Base-by-base conservation (phyloP, 2,329 filamentous ascomycete genomes). In the Phaeoacremonium minimum region DNA sequence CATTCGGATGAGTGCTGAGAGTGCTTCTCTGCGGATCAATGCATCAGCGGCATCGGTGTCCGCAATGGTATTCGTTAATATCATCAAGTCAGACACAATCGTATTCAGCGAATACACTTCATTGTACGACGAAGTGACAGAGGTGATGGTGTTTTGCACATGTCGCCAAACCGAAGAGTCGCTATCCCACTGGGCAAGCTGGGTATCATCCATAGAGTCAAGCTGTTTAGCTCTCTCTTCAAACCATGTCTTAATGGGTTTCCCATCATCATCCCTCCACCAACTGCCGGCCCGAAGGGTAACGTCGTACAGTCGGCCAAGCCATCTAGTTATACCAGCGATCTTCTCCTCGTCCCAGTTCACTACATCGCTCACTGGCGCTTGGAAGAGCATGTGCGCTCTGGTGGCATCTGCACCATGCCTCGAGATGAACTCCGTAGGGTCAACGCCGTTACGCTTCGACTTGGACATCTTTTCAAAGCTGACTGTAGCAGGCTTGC, bases 381-480 rank as follows among this genome's bases (percentile, higher is more conserved):
- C 89, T 49, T 90, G 85, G 66, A 95, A 95, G 6, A 95, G 72
- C 55, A 95, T 86, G 55, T 95, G 89, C 4, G 87, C 87, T 38
- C 89, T 73, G 3, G 86, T 89, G 6, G 86, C 82, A 57, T 95
- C 89, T 2, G 88, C 86, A 15, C 89, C 89, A 49, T 93, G 83
- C 46, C 77, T 79, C 7, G 71, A 64, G 39, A 93, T 87, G 45
- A 84, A 85, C 1, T 66, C 69, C 0, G 77, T 80, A 0, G 89
- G 89, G 53, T 95, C 87, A 6, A 95, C 87, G 17, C 89, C 89
- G 53, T 95, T 95, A 64, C 93, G 73, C 60, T 95, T 95, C 51
- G 87, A 94, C 63, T 95, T 95, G 28, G 86, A 93, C 89, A 95
- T 95, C 56, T 95, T 95, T 57, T 95, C 88, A 49, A 76, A 95